Conservation (phyloP, 345 rosid species). For the Cochlearia excelsa region DNA sequence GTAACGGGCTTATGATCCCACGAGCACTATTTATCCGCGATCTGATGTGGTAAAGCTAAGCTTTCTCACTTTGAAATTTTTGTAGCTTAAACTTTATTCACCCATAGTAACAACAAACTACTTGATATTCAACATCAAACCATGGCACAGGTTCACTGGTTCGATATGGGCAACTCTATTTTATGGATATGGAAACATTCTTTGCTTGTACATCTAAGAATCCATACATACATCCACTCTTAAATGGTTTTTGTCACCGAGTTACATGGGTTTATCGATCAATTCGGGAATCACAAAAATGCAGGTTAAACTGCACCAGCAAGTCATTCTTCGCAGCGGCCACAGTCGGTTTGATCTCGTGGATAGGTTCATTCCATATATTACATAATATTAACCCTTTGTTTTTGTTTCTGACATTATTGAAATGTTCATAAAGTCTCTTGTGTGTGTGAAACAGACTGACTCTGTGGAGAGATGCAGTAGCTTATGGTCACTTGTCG, state of each 20-base stretch:
- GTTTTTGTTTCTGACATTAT: neutral
- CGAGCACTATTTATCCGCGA: constrained; percentile 89
- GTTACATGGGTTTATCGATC: constrained; percentile 1
- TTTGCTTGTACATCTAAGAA: constrained; percentile 70
- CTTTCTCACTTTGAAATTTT: neutral
- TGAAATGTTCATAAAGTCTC: too few species aligned
- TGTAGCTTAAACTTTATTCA: constrained; percentile 12
- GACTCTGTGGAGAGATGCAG: constrained; percentile 71
- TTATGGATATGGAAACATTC: constrained; percentile 81
- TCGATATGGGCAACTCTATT: constrained; percentile 76
- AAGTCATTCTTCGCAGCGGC: constrained; percentile 65
- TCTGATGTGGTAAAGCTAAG: constrained; percentile 75
- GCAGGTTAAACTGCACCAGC: constrained; percentile 65
- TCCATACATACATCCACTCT: neutral
- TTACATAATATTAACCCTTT: neutral
- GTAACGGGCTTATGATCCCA: constrained; percentile 91
- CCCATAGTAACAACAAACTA: neutral
- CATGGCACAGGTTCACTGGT: constrained; percentile 65
- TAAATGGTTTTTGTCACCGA: neutral
- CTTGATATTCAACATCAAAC: constrained; percentile 8
- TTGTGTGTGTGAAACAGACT: constrained; percentile 39
- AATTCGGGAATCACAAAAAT: neutral
- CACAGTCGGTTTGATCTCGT: constrained; percentile 63
- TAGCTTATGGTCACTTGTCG: constrained; percentile 57
- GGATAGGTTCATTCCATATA: constrained; percentile 56